A percentile compares a stretch with the other conserved stretches of the same genome.
Evolutionary conservation across 495 filamentous ascomycete genomes (phyloP).

Genomic region (Neurospora sp.): DNA sequence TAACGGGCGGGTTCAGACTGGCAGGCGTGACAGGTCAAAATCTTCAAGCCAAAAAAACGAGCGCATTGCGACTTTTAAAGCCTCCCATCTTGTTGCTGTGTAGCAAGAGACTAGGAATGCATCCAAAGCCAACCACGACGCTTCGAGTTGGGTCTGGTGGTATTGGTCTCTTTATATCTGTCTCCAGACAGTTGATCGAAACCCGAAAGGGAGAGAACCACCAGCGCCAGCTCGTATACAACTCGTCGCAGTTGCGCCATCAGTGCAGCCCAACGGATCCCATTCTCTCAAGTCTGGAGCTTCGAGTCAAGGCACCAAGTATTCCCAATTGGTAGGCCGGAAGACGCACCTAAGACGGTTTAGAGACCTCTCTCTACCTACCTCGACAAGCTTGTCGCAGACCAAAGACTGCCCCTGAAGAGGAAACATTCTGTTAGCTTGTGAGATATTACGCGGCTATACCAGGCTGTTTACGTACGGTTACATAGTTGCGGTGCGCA

Average conservation of each 20-base stretch:
- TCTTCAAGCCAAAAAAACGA: background rate
- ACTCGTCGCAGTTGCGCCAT: background rate
- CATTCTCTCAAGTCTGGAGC: background rate
- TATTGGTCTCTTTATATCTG: background rate
- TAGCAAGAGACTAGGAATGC: background rate
- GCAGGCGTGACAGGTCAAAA: background rate
- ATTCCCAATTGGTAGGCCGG: background rate
- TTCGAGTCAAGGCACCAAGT: background rate
- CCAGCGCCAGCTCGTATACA: background rate
- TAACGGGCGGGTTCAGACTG: background rate
- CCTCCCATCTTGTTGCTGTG: background rate
- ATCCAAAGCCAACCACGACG: background rate
- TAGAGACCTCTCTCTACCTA: background rate
- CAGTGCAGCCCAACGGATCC: background rate
- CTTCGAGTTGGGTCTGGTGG: background rate
- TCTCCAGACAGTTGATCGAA: background rate
- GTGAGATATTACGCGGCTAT: background rate
- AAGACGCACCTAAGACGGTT: background rate
- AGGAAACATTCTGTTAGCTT: background rate
- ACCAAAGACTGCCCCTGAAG: background rate
- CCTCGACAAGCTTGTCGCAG: background rate
- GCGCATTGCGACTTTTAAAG: background rate
- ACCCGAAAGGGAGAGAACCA: background rate
- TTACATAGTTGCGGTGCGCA: background rate
- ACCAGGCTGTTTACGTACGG: background rate